Evolutionary conservation across 2,329 filamentous ascomycete genomes (phyloP), one percentile per base, ranked within the genome.

Genomic region (Phoma sp.): DNA sequence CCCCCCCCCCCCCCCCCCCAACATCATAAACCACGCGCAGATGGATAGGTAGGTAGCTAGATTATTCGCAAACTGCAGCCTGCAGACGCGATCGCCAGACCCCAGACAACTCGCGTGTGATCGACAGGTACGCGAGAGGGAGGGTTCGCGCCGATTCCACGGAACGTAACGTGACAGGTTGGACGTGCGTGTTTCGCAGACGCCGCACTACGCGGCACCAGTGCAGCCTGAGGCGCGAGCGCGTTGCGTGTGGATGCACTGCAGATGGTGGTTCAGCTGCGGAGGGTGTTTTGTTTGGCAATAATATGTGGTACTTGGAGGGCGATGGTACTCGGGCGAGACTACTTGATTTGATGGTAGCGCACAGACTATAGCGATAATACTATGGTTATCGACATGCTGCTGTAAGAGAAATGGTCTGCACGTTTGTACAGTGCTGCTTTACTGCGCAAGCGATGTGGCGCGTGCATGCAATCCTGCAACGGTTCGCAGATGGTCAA

Each of bases 201-300:
- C 25, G 51, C 51, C 32, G 51, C 46, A 49, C 46, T 19, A 49
- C 37, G 21, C 37, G 22, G 46, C 51, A 53, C 43, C 51, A 53
- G 17, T 17, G 19, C 4, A 19, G 51, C 51, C 51, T 53, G 43
- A 53, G 51, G 51, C 51, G 32, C 25, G 43, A 19, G 38, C 43
- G 37, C 36, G 36, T 38, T 5, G 22, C 31, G 15, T 43, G 43
- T 37, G 50, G 43, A 19, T 32, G 50, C 43, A 53, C 43, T 19
- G 17, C 43, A 41, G 36, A 22, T 4, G 8, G 4, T 4, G 6
- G n/a, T 35, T 17, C 32, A 35, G n/a, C 12, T 17, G 32, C n/a
- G 32, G 12, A 2, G 12, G 2, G 32, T 24, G 22, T 24, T 24
- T 24, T 24, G 17, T 17, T 17, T 17, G 17, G 17, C 17, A 17